Percentiles rank a stretch among this genome's conserved stretches.
Evolutionary conservation across 768 basidiomycete genomes (phyloP).

Genomic region (Collybiopsis confluens): DNA sequence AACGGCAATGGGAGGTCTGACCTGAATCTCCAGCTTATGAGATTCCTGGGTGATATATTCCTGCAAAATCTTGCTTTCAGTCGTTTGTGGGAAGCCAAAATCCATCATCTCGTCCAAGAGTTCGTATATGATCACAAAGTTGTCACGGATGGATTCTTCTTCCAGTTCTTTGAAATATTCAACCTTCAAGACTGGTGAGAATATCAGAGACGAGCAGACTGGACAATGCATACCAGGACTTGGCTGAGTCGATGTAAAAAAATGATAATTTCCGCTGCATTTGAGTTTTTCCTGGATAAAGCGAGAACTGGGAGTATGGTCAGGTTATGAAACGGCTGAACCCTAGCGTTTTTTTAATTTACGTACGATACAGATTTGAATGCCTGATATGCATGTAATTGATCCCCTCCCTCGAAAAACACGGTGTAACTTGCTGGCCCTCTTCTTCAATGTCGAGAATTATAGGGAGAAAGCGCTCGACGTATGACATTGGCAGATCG

Average conservation of each 20-base stretch:
- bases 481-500: constrained; percentile 84
- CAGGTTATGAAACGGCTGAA: background rate
- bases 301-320: constrained; percentile 70
- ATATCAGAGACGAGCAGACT: background rate
- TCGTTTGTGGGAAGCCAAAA: constrained; percentile 98
- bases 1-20: constrained; percentile 91
- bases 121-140: constrained; percentile 99
- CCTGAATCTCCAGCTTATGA: constrained; percentile 92
- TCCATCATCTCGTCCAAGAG: constrained; percentile 99
- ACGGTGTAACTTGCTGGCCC: constrained; percentile 91
- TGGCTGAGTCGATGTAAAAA: constrained; percentile 92
- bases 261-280: constrained; percentile 93
- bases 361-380: constrained; percentile 92
- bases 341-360: background rate
- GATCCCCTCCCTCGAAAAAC: constrained; percentile 91
- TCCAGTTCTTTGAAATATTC: constrained; percentile 99
- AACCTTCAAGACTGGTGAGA: constrained; percentile 24
- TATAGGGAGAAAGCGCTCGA: constrained; percentile 92
- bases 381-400: constrained; percentile 99
- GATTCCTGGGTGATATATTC: constrained; percentile 99
- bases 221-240: constrained; percentile 48
- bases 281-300: constrained; percentile 91
- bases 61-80: constrained; percentile 98
- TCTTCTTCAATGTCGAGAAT: constrained; percentile 97
- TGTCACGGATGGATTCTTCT: constrained; percentile 98